Base-by-base conservation (phyloP, 2,329 filamentous ascomycete genomes). In the Talaromyces piceae region DNA sequence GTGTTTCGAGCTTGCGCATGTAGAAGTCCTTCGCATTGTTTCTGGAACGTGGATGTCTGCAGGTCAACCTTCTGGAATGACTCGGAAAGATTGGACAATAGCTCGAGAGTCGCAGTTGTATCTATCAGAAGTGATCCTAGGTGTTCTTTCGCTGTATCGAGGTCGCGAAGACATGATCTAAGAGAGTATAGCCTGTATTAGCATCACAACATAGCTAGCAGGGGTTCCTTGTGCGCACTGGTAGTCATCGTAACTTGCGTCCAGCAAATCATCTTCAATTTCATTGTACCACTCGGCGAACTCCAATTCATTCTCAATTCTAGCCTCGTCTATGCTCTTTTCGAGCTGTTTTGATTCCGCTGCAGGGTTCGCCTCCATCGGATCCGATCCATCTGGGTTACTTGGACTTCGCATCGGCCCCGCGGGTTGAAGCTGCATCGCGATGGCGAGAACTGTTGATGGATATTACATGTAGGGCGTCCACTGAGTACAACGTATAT, bases 21-120 rank as follows among this genome's bases (percentile, higher is more conserved):
- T 26, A 97, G 73, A 2, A 98, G 77, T 51, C 88, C 87, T 64
- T 96, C 89, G 69, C 93, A 98, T 68, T 95, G 90, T 44, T 86
- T 82, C 65, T 91, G 88, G 73, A 98, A 97, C 12, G 87, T 85
- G n/a, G 86, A 88, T 0, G 93, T 98, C 71, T 97, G 91, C 8
- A 81, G 76, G 61, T 96, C 90, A 45, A 98, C 91, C 0, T 85
- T 77, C 58, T 85, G 84, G 73, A 98, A 98, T 4, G 91, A 91
- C 60, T 85, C 81, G 12, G 91, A 91, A 13, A 98, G 77, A 0
- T 80, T 83, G 13, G 87, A 84, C 25, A 98, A 77, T 16, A 94
- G 76, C 41, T 83, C 77, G 33, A 98, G 76, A 0, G 90, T 86
- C 16, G 79, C 79, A 50, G 87, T 81, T 1, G 91, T 90, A 64